Percentiles rank a stretch among this genome's conserved stretches.
Evolutionary conservation across 78 protist genomes (phyloP).

Genomic region (Dictyostelium brefeldianum): DNA sequence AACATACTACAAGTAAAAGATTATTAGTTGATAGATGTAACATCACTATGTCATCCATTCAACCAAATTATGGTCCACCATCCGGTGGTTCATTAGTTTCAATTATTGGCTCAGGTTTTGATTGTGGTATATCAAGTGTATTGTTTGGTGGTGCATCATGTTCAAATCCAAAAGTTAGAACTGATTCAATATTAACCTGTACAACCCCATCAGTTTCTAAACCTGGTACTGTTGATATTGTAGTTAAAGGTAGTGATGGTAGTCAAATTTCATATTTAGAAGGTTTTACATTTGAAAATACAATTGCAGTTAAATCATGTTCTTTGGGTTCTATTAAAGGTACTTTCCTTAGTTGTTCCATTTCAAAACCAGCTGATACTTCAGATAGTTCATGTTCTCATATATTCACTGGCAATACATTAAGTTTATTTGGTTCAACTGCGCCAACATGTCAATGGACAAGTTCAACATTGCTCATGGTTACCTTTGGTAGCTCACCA

Average conservation of each 20-base stretch:
- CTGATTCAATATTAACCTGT: background rate
- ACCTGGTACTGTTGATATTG: conserved; percentile 12
- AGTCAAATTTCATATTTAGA: background rate
- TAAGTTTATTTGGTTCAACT: background rate
- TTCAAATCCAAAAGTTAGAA: background rate
- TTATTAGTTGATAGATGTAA: background rate
- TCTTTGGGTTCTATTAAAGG: background rate
- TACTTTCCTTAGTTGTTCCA: background rate
- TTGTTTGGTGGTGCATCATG: conserved; percentile 5
- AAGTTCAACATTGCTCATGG: background rate
- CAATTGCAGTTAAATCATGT: background rate
- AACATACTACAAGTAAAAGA: background rate
- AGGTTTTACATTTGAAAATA: background rate
- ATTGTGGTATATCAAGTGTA: conserved; percentile 5
- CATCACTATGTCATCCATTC: conserved; percentile 2
- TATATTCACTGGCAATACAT: background rate
- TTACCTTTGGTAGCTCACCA: background rate
- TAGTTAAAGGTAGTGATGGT: conserved; percentile 2
- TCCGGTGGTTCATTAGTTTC: conserved; percentile 26
- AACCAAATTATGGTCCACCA: conserved; percentile 34
- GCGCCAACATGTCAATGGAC: conserved; percentile 6
- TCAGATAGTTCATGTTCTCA: background rate
- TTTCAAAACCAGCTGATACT: background rate
- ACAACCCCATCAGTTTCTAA: background rate
- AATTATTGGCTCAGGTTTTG: conserved; percentile 49